Evolutionary conservation across 768 basidiomycete genomes (phyloP).

Genomic region (Rhizopogon vulgaris): DNA sequence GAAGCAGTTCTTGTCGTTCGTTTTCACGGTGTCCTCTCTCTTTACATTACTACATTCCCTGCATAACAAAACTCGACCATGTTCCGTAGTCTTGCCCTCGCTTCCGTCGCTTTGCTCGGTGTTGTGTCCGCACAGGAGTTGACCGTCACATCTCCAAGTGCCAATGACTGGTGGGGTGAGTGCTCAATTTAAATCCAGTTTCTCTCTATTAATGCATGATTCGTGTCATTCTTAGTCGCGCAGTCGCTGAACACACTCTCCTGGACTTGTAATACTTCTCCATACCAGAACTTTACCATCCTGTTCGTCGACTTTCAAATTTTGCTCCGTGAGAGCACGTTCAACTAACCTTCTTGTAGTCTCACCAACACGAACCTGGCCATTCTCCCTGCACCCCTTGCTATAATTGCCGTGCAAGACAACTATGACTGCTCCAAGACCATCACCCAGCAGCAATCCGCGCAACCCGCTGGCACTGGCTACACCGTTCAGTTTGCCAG

Average conservation of each 20-base stretch:
- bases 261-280: conserved; percentile 49
- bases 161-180: conserved; percentile 58
- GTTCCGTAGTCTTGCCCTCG: conserved; percentile 26
- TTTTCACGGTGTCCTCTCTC: conserved; percentile 14
- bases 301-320: conserved; percentile 33
- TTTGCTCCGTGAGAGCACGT: conserved; percentile 1
- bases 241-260: conserved; percentile 47
- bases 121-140: conserved; percentile 38
- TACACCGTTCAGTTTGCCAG: conserved; percentile 50
- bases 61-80: conserved; percentile 19
- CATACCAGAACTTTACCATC: conserved; percentile 41
- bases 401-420: conserved; percentile 41
- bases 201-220: neutral
- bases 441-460: conserved; percentile 41
- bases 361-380: conserved; percentile 37
- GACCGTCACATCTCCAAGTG: conserved; percentile 38
- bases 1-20: conserved; percentile 16
- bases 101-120: conserved; percentile 33
- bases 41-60: conserved; percentile 3
- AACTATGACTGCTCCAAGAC: conserved; percentile 56
- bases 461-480: conserved; percentile 34
- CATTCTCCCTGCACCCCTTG: conserved; percentile 32
- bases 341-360: conserved; percentile 22
- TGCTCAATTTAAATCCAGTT: too few species aligned
- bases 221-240: conserved; percentile 36